Conservation (phyloP, 2,329 filamentous ascomycete genomes). For the Sphaerostilbella broomeana region DNA sequence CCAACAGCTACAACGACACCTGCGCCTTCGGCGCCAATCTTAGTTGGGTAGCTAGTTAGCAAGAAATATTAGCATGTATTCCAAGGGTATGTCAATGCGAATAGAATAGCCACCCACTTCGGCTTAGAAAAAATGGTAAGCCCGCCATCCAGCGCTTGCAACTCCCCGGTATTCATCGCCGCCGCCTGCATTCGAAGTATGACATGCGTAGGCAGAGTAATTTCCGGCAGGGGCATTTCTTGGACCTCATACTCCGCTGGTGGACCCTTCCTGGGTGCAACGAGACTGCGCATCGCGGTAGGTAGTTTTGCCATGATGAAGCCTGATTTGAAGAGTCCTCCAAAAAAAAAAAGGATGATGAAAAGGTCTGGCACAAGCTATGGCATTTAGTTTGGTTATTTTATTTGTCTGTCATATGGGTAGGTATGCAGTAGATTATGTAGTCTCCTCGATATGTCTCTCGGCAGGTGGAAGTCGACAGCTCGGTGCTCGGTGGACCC, state of each 20-base stretch:
- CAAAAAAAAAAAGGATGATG: too few relatives aligned
- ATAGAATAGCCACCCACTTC: neutral
- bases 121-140: constrained; percentile 1
- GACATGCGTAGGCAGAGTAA: constrained; percentile 37
- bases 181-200: constrained; percentile 35
- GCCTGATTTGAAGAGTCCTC: too few relatives aligned
- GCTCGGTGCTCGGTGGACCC: constrained; percentile 8
- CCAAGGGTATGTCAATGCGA: too few relatives aligned
- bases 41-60: constrained; percentile 17
- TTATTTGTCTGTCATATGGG: too few relatives aligned
- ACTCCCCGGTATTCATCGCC: constrained; percentile 30
- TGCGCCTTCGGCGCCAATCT: constrained; percentile 26
- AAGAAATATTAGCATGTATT: too few relatives aligned
- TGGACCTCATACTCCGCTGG: constrained; percentile 34
- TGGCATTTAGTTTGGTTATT: too few relatives aligned
- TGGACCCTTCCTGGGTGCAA: constrained; percentile 32
- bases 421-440: too few relatives aligned
- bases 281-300: constrained; percentile 38
- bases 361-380: too few relatives aligned
- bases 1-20: constrained; percentile 29
- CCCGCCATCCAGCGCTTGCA: constrained; percentile 17
- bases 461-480: neutral
- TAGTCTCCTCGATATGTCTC: neutral
- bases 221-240: constrained; percentile 38
- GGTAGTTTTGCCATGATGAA: constrained; percentile 27